Evolutionary conservation across 108 stramenopile species (phyloP).

Genomic region (Cylindrotheca closterium): DNA sequence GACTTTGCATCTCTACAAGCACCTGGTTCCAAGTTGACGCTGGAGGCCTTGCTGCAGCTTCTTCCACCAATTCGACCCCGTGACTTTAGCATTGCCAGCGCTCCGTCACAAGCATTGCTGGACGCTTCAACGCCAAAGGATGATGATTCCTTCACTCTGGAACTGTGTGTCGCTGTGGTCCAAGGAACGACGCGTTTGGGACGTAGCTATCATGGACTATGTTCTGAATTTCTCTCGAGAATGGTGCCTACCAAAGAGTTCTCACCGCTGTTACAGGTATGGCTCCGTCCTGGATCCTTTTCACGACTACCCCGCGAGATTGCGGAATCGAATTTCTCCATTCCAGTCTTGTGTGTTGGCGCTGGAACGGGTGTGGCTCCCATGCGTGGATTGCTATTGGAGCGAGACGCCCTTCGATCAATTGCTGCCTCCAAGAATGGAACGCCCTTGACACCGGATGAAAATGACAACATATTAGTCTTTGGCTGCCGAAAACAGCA

Average conservation of each 20-base stretch:
- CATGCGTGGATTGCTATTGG: slow-evolving; percentile 70
- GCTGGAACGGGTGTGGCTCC: slow-evolving; percentile 87
- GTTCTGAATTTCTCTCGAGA: slow-evolving; percentile 62
- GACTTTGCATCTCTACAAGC: slow-evolving; percentile 79
- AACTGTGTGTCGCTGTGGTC: slow-evolving; percentile 78
- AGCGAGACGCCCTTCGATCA: slow-evolving; percentile 47
- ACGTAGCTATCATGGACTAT: slow-evolving; percentile 66
- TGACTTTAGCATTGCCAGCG: slow-evolving; percentile 82
- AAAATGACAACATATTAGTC: slow-evolving; percentile 58
- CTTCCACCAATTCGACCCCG: slow-evolving; percentile 71
- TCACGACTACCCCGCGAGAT: slow-evolving; percentile 47
- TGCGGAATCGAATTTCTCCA: slow-evolving; percentile 29
- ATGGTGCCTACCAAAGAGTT: neutral
- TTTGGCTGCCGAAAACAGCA: slow-evolving; percentile 77
- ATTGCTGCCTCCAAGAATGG: neutral
- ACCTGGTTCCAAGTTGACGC: slow-evolving; percentile 33
- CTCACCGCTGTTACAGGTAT: slow-evolving; percentile 36
- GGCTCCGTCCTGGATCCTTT: slow-evolving; percentile 82
- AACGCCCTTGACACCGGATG: neutral
- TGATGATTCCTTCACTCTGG: slow-evolving; percentile 45
- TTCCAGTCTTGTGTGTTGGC: slow-evolving; percentile 73
- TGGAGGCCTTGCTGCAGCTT: slow-evolving; percentile 54
- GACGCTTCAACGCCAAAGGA: neutral
- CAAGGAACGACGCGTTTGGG: slow-evolving; percentile 75
- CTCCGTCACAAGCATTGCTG: slow-evolving; percentile 40